Base-by-base conservation (phyloP, 116 monocot genomes). In the Cymodocea nodosa region DNA sequence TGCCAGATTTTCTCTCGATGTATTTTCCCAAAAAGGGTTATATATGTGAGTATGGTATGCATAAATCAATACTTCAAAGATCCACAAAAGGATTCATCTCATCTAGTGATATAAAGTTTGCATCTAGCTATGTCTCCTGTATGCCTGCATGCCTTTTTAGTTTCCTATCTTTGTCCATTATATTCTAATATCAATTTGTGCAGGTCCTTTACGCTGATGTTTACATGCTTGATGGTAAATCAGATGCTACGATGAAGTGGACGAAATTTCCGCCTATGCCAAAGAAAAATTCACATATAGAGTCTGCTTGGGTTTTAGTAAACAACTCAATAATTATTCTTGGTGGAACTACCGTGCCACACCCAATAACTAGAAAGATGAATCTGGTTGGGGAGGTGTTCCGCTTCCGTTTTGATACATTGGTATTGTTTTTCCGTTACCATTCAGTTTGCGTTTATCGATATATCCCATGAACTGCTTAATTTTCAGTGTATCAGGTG, bases 201-300 rank as follows among this genome's bases (percentile, higher is more conserved):
- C 73, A 98, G 92, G 86, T 92, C 18, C 78, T 98, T 15, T 92
- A 86, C 75, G 70, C 77, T 35, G 71, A 92, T 74, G 98, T 92
- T 19, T 98, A 89, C 71, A 92, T 98, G 92, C 80, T 92, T 19
- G 98, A 86, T 65, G 67, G 65, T 51, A 88, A 44, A 44, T 44
- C 44, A 10, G 44, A 44, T 44, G 9, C 85, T 77, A 73, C 60
- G 13, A 52, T 74, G 50, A 70, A 78, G 57, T 98, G 98, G 92
- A 92, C 82, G 50, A 71, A 84, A 69, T 73, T 98, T 54, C 82
- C 89, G 56, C 80, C 84, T 1, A 92, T 98, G 92, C 98, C 98
- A 50, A 98, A 92, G 74, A 89, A 89, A 60, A 80, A 98, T 89
- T 98, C 98, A 9, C 98, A 98, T 76, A 92, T 92, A 62, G 98